Base-by-base conservation (phyloP, 805 yeast species). In the Debaryomyces maramus region DNA sequence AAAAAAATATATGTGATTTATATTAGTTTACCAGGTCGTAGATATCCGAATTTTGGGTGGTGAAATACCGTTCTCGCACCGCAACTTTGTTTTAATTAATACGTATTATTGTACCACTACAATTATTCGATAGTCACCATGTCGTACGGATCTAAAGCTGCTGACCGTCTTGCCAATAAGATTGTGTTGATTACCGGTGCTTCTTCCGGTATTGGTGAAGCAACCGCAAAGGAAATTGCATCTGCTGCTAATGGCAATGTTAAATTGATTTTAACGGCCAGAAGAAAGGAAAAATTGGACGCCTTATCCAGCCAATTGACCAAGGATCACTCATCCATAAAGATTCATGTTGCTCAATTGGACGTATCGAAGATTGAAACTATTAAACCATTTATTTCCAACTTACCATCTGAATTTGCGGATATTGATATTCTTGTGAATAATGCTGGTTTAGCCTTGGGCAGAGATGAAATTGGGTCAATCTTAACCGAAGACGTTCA, bases 131-230 rank as follows among this genome's bases (percentile, higher is more conserved):
- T 5, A 6, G 11, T 34, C 21, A 24, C 9, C n/a, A 80, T 80
- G 85, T 83, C 88, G 6, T 79, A 73, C 66, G 91, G 90, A 47
- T 48, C 73, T 37, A 77, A 72, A 56, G 93, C 96, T 38, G 87
- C 90, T 31, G 82, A 83, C 59, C 78, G 97, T 60, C 72, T 91
- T 23, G 80, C 85, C 16, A 85, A 85, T 35, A 90, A 91, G 59
- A 80, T 82, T 14, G 75, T 88, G 22, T 75, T 91, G 30, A 84
- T 91, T 54, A 88, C 98, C n/a, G 98, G 98, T 46, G 98, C 98
- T 6, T 87, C 96, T 18, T 81, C 96, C 11, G 98, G 98, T 40
- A 91, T 91, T 54, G 99, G 98, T 9, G 80, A 80, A 50, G 93
- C 96, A 39, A 89, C 97, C 8, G 98, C 97, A 11, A 63, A 74